Evolutionary conservation across 75 land plant species (phyloP).

Genomic region (Larix kaempferi): DNA sequence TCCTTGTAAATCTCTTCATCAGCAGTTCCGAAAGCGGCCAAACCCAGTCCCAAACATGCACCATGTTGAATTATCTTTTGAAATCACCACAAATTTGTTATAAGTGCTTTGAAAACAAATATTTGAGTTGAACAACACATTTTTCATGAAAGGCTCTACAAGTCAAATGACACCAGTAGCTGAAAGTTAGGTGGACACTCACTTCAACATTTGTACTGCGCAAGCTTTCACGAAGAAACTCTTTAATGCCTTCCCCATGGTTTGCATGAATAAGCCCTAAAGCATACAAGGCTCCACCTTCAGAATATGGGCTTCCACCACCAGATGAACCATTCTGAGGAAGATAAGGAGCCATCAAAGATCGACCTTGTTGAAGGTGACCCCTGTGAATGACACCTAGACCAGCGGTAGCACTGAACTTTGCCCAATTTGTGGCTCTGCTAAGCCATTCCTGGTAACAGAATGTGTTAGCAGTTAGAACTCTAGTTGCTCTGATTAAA

Average conservation of each 20-base stretch:
- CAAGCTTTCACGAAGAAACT: slow-evolving; percentile 91
- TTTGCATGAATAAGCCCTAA: slow-evolving; percentile 98
- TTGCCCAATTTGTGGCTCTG: slow-evolving; percentile 98
- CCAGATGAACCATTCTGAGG: slow-evolving; percentile 91
- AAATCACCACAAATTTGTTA: slow-evolving; percentile 6
- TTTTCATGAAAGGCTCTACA: neutral
- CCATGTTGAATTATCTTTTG: slow-evolving; percentile 96
- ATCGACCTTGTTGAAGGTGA: slow-evolving; percentile 95
- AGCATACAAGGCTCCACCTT: slow-evolving; percentile 98
- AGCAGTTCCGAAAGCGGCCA: slow-evolving; percentile 96
- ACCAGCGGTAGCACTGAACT: slow-evolving; percentile 99
- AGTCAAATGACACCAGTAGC: neutral
- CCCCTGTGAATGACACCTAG: slow-evolving; percentile 97
- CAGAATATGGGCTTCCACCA: slow-evolving; percentile 97
- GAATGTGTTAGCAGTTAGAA: neutral
- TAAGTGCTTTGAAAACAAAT: neutral
- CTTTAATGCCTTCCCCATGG: slow-evolving; percentile 97
- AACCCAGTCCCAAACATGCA: slow-evolving; percentile 92
- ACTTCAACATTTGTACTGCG: slow-evolving; percentile 88
- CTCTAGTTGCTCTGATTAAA: neutral
- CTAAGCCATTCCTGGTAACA: slow-evolving; percentile 92
- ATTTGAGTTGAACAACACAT: neutral
- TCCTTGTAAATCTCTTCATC: slow-evolving; percentile 97
- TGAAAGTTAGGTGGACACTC: neutral
- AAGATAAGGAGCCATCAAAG: slow-evolving; percentile 97